phyloP scores from a whole-genome alignment of 371 early-diverging fungal genomes.

The Syncephalis fuscata region DNA sequence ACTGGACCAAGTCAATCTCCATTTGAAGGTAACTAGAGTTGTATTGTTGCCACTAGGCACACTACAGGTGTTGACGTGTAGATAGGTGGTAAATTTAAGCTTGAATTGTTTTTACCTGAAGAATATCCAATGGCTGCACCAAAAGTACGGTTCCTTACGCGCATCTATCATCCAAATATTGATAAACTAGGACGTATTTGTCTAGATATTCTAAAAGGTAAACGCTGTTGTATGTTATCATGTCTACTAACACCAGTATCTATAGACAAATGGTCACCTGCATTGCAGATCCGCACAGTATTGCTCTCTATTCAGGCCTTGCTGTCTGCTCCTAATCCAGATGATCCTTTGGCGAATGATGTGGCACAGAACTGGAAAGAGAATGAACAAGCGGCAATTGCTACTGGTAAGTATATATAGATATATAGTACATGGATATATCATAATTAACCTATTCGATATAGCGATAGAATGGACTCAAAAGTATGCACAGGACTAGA shows the following conservation, averaged over 20 bases:
- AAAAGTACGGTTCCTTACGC: constrained; percentile 94
- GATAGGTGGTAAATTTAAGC: constrained; percentile 85
- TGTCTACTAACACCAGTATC: constrained; percentile 1
- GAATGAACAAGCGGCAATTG: constrained; percentile 82
- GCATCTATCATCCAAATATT: constrained; percentile 99
- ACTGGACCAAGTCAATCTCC: constrained; percentile 93
- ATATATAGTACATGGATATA: too few species aligned
- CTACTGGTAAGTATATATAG: constrained; percentile 40
- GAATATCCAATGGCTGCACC: constrained; percentile 99
- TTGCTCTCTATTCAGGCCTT: constrained; percentile 97
- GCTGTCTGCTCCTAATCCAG: constrained; percentile 95
- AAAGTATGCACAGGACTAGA: too few species aligned
- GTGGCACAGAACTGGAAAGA: constrained; percentile 99
- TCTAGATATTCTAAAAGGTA: constrained; percentile 96
- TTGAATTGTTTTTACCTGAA: constrained; percentile 93
- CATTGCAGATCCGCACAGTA: constrained; percentile 94
- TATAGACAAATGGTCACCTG: constrained; percentile 95
- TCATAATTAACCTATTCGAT: too few species aligned
- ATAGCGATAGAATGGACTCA: too few species aligned
- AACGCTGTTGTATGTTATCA: neutral
- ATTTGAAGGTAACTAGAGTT: constrained; percentile 90
- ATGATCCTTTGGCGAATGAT: constrained; percentile 96
- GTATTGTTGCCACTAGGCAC: too few species aligned
- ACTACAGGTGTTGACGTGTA: too few species aligned
- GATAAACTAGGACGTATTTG: constrained; percentile 98